Conservation (phyloP, 495 filamentous ascomycete species). For the Xylaria bambusicola region DNA sequence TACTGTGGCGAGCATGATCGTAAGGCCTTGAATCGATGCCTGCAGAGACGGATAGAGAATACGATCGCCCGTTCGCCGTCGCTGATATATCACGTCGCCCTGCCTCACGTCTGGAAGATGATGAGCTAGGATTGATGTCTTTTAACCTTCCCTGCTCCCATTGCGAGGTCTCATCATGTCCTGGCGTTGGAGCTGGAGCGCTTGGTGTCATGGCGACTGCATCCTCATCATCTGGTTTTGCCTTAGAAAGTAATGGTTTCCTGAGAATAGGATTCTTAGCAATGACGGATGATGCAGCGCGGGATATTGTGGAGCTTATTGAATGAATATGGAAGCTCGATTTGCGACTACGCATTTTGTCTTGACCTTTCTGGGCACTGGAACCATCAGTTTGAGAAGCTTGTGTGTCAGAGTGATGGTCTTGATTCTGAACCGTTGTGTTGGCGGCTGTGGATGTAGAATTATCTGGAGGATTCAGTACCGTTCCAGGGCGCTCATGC, state of each 20-base stretch:
- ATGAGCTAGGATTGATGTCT: not conserved
- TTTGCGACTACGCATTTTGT: slow-evolving; percentile 21
- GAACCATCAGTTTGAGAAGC: slow-evolving; percentile 13
- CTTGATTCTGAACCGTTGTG: slow-evolving; percentile 42
- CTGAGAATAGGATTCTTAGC: slow-evolving; percentile 37
- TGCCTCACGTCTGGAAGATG: not conserved
- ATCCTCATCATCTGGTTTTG: slow-evolving; percentile 16
- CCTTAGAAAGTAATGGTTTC: slow-evolving; percentile 34
- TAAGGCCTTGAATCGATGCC: slow-evolving; percentile 5
- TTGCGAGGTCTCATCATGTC: slow-evolving; percentile 1
- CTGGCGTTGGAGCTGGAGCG: not conserved
- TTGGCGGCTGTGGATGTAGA: slow-evolving; percentile 35
- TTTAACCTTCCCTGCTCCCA: not conserved
- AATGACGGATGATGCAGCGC: slow-evolving; percentile 30
- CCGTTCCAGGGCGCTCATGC: slow-evolving; percentile 32
- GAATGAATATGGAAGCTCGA: slow-evolving; percentile 34
- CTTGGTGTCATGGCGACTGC: not conserved
- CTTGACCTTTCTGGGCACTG: slow-evolving; percentile 4
- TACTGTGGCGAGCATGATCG: not conserved
- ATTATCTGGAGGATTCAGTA: slow-evolving; percentile 35
- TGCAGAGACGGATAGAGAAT: slow-evolving; percentile 9
- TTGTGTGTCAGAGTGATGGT: slow-evolving; percentile 30
- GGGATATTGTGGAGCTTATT: slow-evolving; percentile 31
- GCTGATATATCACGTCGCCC: not conserved
- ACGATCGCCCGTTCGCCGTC: not conserved